Base-by-base conservation (phyloP, 2,329 filamentous ascomycete species). In the Aspergillus sp. region DNA sequence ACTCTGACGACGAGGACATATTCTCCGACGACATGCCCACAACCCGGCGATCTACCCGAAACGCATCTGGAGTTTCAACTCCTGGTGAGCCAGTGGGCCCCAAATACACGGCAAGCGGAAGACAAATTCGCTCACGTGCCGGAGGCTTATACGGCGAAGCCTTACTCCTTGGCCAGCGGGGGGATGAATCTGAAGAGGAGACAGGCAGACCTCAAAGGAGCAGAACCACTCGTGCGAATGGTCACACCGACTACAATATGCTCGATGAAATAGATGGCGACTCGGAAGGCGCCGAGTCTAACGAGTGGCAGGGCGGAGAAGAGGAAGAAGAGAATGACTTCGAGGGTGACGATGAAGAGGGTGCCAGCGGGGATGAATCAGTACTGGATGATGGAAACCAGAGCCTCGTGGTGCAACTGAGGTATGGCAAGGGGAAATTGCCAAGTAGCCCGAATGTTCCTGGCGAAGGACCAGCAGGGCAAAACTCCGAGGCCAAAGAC, bases 1-100 rank as follows among this genome's bases (percentile, higher is more conserved):
- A 88, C 61, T 94, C 90, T 0, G 90, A 96, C 41, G 88, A 94
- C 26, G 88, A 94, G 53, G 85, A 85, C 31, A 81, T 84, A 11
- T 81, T 82, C 37, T 74, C 70, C 40, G 78, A 64, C 63, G 90
- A 73, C 47, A 70, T 71, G 12, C 79, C 83, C 6, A 88, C 88
- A 9, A 78, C 82, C 12, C 82, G 79, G 36, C 72, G 76, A 37
- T 83, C 80, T 5, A 71, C 71, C 7, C 72, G 91, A 27, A 86
- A 89, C 52, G 54, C 57, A 3, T 89, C 86, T 2, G 79, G 84
- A 33, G 77, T 82, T 7, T 82, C 82, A 50, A 89, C 88, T 1
- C 86, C 89, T 0, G 79, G 80, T 33, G 88, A 91, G 51, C 73
- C 77, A 5, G 64, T 74, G 26, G 84, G 67, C 72, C 87, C 76